Evolutionary conservation across 202 grass and related monocot genomes (phyloP).

Genomic region (Cymbopogon flexuosus): DNA sequence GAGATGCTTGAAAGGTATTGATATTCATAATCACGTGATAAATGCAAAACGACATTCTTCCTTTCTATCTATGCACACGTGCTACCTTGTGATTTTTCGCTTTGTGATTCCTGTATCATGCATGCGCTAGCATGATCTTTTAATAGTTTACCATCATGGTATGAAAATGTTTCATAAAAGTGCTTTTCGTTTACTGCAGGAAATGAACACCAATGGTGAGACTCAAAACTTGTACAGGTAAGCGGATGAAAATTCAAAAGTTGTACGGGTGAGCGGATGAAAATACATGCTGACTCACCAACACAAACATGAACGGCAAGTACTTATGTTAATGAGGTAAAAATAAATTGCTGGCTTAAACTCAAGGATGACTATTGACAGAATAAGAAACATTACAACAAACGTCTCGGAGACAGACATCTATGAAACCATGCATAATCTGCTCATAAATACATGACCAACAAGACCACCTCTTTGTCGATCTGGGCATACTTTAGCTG

Average conservation of each 20-base stretch:
- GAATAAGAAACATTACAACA: conserved; percentile 42
- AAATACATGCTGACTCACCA: background rate
- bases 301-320: background rate
- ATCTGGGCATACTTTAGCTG: conserved; percentile 29
- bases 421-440: conserved; percentile 39
- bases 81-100: background rate
- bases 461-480: conserved; percentile 25
- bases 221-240: background rate
- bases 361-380: conserved; percentile 45
- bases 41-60: background rate
- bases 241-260: background rate
- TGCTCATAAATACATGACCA: conserved; percentile 49
- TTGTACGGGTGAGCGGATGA: background rate
- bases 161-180: background rate
- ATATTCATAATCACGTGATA: background rate
- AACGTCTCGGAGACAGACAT: conserved; percentile 22
- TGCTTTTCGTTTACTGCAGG: background rate
- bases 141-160: background rate
- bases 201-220: background rate
- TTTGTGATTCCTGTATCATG: background rate
- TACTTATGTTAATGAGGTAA: background rate
- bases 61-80: background rate
- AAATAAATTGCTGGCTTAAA: conserved; percentile 5
- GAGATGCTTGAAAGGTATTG: background rate
- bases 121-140: background rate